Evolutionary conservation across 225 moss, liverwort and hornwort species (phyloP).

Genomic region (Climacium dendroides): DNA sequence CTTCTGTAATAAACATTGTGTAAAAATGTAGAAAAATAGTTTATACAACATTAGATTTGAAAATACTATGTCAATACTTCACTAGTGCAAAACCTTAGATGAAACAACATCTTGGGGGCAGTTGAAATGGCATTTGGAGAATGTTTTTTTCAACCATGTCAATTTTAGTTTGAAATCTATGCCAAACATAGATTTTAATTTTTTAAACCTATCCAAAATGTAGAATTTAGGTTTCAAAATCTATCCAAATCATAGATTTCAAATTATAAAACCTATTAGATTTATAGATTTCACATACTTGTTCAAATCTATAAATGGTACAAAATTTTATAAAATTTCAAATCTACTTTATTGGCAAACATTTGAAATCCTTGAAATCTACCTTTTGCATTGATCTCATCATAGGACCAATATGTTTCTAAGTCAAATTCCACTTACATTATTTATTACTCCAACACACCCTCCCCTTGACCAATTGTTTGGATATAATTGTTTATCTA

Average conservation of each 20-base stretch:
- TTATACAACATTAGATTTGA: too few species aligned
- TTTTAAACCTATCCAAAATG: background rate
- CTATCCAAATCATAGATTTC: too few species aligned
- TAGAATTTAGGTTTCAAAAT: background rate
- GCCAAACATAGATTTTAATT: rapidly evolving
- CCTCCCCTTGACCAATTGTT: background rate
- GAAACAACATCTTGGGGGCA: too few species aligned
- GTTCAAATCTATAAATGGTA: background rate
- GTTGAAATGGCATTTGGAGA: too few species aligned
- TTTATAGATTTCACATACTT: background rate
- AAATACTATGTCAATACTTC: too few species aligned
- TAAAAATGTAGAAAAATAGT: too few species aligned
- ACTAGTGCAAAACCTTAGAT: too few species aligned
- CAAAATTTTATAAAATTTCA: background rate
- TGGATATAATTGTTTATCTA: background rate
- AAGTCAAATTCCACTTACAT: background rate
- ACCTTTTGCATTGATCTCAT: background rate
- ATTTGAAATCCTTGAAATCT: background rate
- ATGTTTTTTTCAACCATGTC: background rate
- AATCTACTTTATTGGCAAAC: background rate
- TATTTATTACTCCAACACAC: background rate
- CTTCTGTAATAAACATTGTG: too few species aligned
- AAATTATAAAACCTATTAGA: background rate
- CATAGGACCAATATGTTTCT: background rate
- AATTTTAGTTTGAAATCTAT: too few species aligned